Base-by-base conservation (phyloP, 2,329 filamentous ascomycete species). In the Aspergillus felis region DNA sequence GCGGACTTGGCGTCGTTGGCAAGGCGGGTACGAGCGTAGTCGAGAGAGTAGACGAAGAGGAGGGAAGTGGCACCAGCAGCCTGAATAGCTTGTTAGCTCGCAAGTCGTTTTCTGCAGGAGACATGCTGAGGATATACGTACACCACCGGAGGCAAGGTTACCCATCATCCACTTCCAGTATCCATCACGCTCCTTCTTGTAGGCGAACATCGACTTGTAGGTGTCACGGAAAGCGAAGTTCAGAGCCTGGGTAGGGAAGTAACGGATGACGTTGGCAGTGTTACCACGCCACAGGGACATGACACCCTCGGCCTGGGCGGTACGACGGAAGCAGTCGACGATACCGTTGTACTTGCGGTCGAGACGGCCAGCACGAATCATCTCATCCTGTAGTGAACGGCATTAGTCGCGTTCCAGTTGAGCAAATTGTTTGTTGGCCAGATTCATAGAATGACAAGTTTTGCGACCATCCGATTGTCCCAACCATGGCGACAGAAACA, bases 161-260 rank as follows among this genome's bases (percentile, higher is more conserved):
- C 94, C 94, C 71, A 85, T 86, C 94, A 99, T 97, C 94, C 94
- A 99, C 89, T 92, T 92, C 79, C 82, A 85, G 82, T 99, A 99
- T 76, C 94, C 94, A 81, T 99, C 94, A 83, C 88, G 89, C 66
- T 99, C 94, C 90, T 97, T 97, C 92, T 97, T 99, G 92, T 91
- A 99, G 79, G 91, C 90, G 89, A 99, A 99, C 92, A 99, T 95
- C 78, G 89, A 86, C 92, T 99, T 99, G 92, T 97, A 99, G 88
- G 95, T 97, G 83, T 99, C 94, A 82, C 94, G 94, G 94, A 99
- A 99, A 80, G 94, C 94, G 79, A 99, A 99, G 92, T 99, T 99
- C 81, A 99, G 86, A 75, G 94, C 94, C 88, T 99, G 94, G 81
- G 94, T 99, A 73, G 94, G 94, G 91, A 99, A 99, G 87, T 99